Percentiles rank a stretch among this genome's conserved stretches.
These are phyloP conservation scores for Talaromyces thailandensis DNA, from an alignment of 495 filamentous ascomycete genomes.

Conservation along the genomic window DNA sequence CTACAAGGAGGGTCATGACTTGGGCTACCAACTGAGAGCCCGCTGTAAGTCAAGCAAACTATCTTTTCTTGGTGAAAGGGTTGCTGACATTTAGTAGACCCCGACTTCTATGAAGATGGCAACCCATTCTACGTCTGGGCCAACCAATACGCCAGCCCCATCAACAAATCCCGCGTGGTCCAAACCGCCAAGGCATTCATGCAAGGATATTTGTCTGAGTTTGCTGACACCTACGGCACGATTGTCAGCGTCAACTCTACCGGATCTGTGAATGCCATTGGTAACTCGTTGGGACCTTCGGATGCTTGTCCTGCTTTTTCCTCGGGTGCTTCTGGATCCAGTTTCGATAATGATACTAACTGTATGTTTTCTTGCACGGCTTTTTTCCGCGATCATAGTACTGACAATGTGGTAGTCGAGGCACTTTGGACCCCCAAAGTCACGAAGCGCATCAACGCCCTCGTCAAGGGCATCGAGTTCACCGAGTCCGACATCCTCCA, in stretches of 20 bases:
- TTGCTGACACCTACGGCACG: conserved; percentile 33
- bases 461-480: conserved; percentile 41
- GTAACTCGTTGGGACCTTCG: conserved; percentile 46
- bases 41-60: conserved; percentile 1
- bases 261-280: conserved; percentile 27
- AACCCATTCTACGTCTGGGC: conserved; percentile 47
- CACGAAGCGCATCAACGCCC: conserved; percentile 34
- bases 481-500: conserved; percentile 37
- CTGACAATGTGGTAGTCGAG: conserved; percentile 20
- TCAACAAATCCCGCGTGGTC: conserved; percentile 35
- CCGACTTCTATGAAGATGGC: conserved; percentile 45
- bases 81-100: conserved; percentile 26
- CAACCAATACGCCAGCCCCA: conserved; percentile 45
- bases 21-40: conserved; percentile 1
- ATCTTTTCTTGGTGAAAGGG: conserved; percentile 11
- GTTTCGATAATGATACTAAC: conserved; percentile 33
- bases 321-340: conserved; percentile 33
- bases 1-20: conserved; percentile 36
- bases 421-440: conserved; percentile 42
- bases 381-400: neutral
- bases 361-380: conserved; percentile 11
- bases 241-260: conserved; percentile 43
- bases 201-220: conserved; percentile 41
- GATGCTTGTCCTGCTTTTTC: conserved; percentile 45
- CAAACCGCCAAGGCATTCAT: conserved; percentile 32